A percentile compares a stretch with the other conserved stretches of the same genome.
These are phyloP conservation scores for Gnomoniopsis sp. DNA, from an alignment of 2,329 filamentous ascomycete genomes.

Conservation along the genomic window DNA sequence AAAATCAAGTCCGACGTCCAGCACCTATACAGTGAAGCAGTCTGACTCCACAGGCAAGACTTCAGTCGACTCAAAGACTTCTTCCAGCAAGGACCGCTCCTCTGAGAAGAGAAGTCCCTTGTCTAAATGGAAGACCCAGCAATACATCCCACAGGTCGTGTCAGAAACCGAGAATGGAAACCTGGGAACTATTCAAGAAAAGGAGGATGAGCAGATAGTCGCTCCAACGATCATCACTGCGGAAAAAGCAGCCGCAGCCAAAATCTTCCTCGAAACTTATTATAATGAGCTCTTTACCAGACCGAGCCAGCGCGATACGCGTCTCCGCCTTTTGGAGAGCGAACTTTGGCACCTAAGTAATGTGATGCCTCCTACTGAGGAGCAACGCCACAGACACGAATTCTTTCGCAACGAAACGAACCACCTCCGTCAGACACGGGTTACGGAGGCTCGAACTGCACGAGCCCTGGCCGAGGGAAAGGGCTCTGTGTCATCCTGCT, in stretches of 20 bases:
- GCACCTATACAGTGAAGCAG: constrained; percentile 19
- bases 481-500: constrained; percentile 8
- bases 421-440: constrained; percentile 70
- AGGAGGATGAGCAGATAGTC: constrained; percentile 22
- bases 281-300: constrained; percentile 67
- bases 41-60: constrained; percentile 33
- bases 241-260: constrained; percentile 75
- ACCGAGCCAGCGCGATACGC: constrained; percentile 56
- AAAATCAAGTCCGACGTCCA: constrained; percentile 24
- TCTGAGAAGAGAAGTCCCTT: constrained; percentile 26
- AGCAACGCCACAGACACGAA: constrained; percentile 47
- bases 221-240: constrained; percentile 54
- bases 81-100: constrained; percentile 25
- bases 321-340: constrained; percentile 60
- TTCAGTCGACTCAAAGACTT: constrained; percentile 40
- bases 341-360: constrained; percentile 52
- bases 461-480: constrained; percentile 9
- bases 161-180: constrained; percentile 25
- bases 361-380: constrained; percentile 53
- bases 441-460: constrained; percentile 61
- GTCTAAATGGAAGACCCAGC: constrained; percentile 22
- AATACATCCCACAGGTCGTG: constrained; percentile 2
- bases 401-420: constrained; percentile 69
- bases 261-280: constrained; percentile 81
- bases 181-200: constrained; percentile 33